Percentiles rank a stretch among this genome's conserved stretches.
These are phyloP conservation scores for Eutrema japonicum DNA, from an alignment of 345 rosid species.

Conservation along the genomic window DNA sequence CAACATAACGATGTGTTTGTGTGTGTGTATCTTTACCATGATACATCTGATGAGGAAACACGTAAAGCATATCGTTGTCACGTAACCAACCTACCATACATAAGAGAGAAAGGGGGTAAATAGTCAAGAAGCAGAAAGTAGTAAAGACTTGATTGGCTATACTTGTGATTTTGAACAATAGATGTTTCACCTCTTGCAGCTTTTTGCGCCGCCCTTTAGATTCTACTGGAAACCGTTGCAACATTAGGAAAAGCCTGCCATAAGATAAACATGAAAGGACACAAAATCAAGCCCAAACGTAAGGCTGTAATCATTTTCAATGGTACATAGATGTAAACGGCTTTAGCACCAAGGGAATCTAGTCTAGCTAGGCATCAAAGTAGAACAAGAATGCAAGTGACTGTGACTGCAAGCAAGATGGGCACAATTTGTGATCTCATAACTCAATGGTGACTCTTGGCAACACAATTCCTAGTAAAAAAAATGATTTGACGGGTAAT, in stretches of 20 bases:
- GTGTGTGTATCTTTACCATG: constrained; percentile 65
- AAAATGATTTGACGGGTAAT: background rate
- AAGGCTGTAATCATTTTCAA: constrained; percentile 13
- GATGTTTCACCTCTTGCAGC: constrained; percentile 74
- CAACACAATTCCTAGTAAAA: background rate
- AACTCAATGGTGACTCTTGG: constrained; percentile 18
- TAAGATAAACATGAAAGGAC: constrained; percentile 27
- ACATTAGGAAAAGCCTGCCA: constrained; percentile 88
- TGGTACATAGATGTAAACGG: background rate
- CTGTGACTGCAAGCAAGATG: constrained; percentile 11
- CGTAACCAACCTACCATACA: constrained; percentile 85
- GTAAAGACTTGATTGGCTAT: background rate
- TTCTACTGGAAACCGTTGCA: constrained; percentile 94
- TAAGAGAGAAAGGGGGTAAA: constrained; percentile 19
- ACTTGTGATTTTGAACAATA: background rate
- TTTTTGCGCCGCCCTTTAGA: constrained; percentile 93
- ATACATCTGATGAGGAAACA: constrained; percentile 89
- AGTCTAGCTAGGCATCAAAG: constrained; percentile 20
- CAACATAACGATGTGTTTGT: background rate
- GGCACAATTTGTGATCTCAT: background rate
- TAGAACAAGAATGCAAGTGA: constrained; percentile 23
- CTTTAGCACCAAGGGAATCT: constrained; percentile 10
- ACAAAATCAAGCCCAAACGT: background rate
- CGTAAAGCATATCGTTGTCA: constrained; percentile 84
- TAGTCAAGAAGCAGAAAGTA: background rate